phyloP scores from a whole-genome alignment of 306 rosid genomes.

The Vicia sativa region DNA sequence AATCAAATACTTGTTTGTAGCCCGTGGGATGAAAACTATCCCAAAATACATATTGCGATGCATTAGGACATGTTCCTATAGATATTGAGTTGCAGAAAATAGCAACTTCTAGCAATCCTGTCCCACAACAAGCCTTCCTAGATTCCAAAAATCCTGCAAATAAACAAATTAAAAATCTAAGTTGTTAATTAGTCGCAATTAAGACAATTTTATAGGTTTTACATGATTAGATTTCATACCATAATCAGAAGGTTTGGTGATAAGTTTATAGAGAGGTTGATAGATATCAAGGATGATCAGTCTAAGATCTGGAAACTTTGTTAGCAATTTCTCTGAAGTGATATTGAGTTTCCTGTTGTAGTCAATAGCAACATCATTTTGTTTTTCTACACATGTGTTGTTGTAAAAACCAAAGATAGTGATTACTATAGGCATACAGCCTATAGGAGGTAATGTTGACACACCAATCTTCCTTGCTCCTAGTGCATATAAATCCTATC shows the following conservation, averaged over 20 bases:
- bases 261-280: not conserved
- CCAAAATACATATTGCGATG: no score
- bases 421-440: not conserved
- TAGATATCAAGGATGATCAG: not conserved
- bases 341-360: constrained; percentile 1
- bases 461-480: constrained; percentile 25
- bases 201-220: no score
- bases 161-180: no score
- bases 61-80: no score
- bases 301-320: not conserved
- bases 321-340: not conserved
- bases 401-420: not conserved
- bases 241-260: constrained; percentile 1
- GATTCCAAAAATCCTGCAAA: no score
- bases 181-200: no score
- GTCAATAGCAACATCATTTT: not conserved
- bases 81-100: no score
- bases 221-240: no score
- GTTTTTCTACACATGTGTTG: not conserved
- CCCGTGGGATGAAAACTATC: no score
- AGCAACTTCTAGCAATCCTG: no score
- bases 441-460: not conserved
- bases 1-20: no score
- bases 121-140: no score
- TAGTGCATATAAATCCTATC: not conserved